These are phyloP conservation scores for Fennellomyces sp. DNA, from an alignment of 371 early-diverging fungal genomes.

Conservation along the genomic window DNA sequence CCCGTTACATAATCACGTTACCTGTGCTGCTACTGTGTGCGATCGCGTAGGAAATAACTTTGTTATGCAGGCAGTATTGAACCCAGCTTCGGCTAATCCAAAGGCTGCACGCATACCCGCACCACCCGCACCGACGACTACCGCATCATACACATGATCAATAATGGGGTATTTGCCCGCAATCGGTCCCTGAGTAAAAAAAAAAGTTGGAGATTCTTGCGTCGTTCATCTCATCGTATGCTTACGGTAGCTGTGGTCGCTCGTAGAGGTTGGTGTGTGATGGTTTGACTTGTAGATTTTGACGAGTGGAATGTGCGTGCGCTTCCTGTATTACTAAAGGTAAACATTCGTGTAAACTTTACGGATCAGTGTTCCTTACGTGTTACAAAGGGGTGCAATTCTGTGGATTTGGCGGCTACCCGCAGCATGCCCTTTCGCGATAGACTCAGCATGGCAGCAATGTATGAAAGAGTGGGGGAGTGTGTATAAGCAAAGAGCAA, in stretches of 20 bases:
- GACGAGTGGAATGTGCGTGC: conserved; percentile 65
- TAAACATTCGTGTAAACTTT: neutral
- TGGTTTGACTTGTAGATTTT: conserved; percentile 68
- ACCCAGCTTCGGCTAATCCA: conserved; percentile 96
- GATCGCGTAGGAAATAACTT: conserved; percentile 98
- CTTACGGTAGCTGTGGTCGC: conserved; percentile 71
- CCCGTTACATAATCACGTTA: too few relatives aligned
- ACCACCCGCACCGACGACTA: conserved; percentile 98
- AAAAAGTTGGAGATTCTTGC: neutral
- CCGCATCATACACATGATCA: conserved; percentile 97
- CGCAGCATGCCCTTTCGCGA: neutral
- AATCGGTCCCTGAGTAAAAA: conserved; percentile 52
- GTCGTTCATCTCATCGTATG: neutral
- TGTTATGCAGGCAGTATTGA: conserved; percentile 98
- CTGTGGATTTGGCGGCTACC: neutral
- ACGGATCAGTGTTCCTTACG: too few relatives aligned
- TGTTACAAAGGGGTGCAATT: neutral
- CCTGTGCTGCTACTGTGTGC: conserved; percentile 98
- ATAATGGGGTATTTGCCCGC: conserved; percentile 87
- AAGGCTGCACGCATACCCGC: conserved; percentile 98
- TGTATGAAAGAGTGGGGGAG: neutral
- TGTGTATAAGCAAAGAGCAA: neutral
- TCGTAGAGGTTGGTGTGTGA: conserved; percentile 72
- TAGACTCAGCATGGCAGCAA: neutral
- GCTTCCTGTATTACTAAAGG: too few relatives aligned